Percentiles rank a stretch among this genome's conserved stretches.
Evolutionary conservation across 345 rosid genomes (phyloP).

Genomic region (Eucalyptus polyanthemos): DNA sequence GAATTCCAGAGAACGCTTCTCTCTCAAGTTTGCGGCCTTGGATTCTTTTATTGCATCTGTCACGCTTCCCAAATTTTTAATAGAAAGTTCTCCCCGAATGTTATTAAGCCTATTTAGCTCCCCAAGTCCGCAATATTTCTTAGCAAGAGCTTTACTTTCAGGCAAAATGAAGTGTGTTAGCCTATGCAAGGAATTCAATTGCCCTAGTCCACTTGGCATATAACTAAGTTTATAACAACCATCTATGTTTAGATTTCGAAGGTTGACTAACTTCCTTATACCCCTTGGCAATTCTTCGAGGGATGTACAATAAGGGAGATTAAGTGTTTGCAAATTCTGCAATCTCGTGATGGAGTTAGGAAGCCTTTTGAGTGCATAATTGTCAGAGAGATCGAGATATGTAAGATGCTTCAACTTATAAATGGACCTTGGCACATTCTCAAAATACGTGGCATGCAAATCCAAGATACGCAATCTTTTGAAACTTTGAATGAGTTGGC

Average conservation of each 20-base stretch:
- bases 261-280: too few species aligned
- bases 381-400: rapidly evolving
- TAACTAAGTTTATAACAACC: rapidly evolving
- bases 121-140: neutral
- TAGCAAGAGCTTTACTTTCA: neutral
- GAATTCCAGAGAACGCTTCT: neutral
- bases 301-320: rapidly evolving
- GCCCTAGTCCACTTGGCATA: neutral
- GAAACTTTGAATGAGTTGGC: neutral
- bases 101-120: neutral
- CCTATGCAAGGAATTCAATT: neutral
- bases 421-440: neutral
- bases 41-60: neutral
- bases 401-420: neutral
- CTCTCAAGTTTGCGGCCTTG: neutral
- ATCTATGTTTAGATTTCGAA: neutral
- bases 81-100: rapidly evolving
- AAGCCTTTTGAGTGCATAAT: rapidly evolving
- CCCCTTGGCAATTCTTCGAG: too few species aligned
- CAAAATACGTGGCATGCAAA: rapidly evolving
- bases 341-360: neutral
- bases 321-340: neutral
- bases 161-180: rapidly evolving
- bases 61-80: neutral
- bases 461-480: neutral